phyloP scores from a whole-genome alignment of 371 early-diverging fungal species.

The Entomophthora muscae region DNA sequence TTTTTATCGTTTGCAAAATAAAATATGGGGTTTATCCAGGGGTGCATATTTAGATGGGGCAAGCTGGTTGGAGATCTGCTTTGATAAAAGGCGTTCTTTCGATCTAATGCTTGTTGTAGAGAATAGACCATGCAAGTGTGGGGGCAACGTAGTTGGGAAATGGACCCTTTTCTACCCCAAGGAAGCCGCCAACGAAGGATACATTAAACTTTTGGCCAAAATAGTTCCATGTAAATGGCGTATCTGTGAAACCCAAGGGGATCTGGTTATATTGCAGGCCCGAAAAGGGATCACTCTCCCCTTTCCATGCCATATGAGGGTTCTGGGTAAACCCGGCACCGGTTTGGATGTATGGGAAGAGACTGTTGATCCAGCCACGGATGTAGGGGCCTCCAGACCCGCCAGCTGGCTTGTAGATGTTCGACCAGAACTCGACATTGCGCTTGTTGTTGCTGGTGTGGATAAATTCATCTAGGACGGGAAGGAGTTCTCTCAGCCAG shows the following conservation, averaged over 20 bases:
- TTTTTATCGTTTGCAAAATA: too few relatives aligned
- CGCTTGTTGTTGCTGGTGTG: background rate
- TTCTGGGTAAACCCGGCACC: background rate
- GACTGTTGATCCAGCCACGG: background rate
- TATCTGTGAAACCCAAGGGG: background rate
- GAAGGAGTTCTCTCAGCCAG: background rate
- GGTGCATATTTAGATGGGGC: too few relatives aligned
- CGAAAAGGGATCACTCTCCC: background rate
- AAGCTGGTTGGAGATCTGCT: too few relatives aligned
- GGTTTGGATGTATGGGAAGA: conserved; percentile 1
- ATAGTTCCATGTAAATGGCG: conserved; percentile 6
- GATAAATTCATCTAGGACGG: conserved; percentile 1
- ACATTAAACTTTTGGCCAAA: background rate
- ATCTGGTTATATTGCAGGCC: background rate
- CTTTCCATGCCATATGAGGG: background rate
- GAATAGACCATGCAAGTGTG: too few relatives aligned
- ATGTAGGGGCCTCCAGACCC: conserved; percentile 7
- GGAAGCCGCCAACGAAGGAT: background rate
- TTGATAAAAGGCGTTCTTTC: too few relatives aligned
- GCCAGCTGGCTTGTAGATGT: background rate
- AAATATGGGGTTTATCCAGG: too few relatives aligned
- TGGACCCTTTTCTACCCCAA: too few relatives aligned
- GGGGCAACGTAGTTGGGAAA: too few relatives aligned
- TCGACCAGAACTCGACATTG: background rate
- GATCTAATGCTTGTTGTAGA: too few relatives aligned